Evolutionary conservation across 1,284 basidiomycete species (phyloP).

Genomic region (Agaricales sp.): DNA sequence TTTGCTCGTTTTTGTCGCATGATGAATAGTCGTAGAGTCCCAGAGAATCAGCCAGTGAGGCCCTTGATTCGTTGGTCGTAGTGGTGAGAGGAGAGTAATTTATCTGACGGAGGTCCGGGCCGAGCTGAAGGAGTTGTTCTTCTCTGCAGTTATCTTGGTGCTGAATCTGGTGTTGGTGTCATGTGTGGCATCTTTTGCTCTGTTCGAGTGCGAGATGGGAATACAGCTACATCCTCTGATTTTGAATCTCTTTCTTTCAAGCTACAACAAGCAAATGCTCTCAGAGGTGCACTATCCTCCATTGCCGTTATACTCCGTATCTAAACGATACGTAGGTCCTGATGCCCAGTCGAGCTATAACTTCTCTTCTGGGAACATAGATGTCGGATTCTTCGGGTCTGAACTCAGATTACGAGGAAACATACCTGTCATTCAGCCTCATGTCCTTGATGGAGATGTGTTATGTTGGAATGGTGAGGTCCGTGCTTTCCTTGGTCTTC

Average conservation of each 20-base stretch:
- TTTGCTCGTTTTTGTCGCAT: conserved; percentile 95
- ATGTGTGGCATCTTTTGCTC: conserved; percentile 29
- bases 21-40: conserved; percentile 9
- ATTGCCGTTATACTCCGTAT: no score
- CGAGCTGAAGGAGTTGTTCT: no score
- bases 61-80: no score
- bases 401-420: conserved; percentile 74
- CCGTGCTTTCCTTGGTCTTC: conserved; percentile 14
- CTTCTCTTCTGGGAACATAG: conserved; percentile 9
- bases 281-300: conserved; percentile 47
- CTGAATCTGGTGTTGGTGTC: background rate
- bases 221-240: no score
- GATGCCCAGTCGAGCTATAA: conserved; percentile 1
- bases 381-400: conserved; percentile 59
- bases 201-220: no score
- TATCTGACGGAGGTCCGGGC: no score
- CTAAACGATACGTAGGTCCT: conserved; percentile 7
- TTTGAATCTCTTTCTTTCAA: no score
- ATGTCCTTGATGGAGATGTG: conserved; percentile 44
- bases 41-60: no score
- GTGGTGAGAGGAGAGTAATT: no score
- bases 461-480: conserved; percentile 92
- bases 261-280: conserved; percentile 33
- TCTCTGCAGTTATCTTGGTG: no score
- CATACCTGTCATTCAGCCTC: conserved; percentile 61